A percentile compares a stretch with the other conserved stretches of the same genome.
These are phyloP conservation scores for Nelumbo lutea DNA, from an alignment of 164 flowering plant species.

Conservation along the genomic window DNA sequence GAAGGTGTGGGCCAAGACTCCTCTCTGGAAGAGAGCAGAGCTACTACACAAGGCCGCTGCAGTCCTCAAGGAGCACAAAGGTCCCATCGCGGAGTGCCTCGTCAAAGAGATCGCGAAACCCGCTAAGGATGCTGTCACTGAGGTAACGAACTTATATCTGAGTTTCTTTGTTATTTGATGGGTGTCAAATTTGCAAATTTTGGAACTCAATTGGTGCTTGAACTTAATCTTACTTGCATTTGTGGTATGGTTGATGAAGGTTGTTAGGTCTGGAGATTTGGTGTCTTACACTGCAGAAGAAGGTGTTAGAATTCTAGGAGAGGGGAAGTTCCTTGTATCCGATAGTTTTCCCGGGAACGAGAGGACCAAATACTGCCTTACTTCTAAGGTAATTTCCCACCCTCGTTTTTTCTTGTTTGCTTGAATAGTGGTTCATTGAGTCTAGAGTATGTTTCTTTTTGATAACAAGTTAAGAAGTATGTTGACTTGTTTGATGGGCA, in stretches of 20 bases:
- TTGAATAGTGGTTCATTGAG: not conserved
- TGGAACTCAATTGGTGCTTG: not conserved
- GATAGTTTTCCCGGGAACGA: slow-evolving; percentile 99
- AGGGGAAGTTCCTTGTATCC: slow-evolving; percentile 79
- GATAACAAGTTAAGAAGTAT: too few relatives aligned
- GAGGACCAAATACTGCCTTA: slow-evolving; percentile 88
- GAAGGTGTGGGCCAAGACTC: slow-evolving; percentile 90
- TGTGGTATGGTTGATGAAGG: slow-evolving; percentile 36
- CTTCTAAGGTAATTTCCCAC: slow-evolving; percentile 66
- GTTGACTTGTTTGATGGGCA: too few relatives aligned
- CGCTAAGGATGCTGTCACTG: slow-evolving; percentile 94
- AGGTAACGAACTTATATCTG: slow-evolving; percentile 37
- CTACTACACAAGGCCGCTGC: slow-evolving; percentile 96
- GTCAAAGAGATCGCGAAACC: slow-evolving; percentile 98
- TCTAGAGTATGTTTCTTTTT: too few relatives aligned
- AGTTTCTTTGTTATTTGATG: too few relatives aligned
- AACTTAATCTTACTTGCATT: not conserved
- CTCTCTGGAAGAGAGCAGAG: slow-evolving; percentile 98
- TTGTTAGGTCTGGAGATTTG: slow-evolving; percentile 95
- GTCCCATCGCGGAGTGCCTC: slow-evolving; percentile 89
- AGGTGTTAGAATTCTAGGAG: slow-evolving; percentile 91
- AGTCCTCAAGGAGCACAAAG: slow-evolving; percentile 79
- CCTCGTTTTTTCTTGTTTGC: not conserved
- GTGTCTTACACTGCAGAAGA: slow-evolving; percentile 92
- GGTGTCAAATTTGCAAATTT: too few relatives aligned